These are phyloP conservation scores for Phytophthora rubi DNA, from an alignment of 352 stramenopile genomes.

Conservation along the genomic window DNA sequence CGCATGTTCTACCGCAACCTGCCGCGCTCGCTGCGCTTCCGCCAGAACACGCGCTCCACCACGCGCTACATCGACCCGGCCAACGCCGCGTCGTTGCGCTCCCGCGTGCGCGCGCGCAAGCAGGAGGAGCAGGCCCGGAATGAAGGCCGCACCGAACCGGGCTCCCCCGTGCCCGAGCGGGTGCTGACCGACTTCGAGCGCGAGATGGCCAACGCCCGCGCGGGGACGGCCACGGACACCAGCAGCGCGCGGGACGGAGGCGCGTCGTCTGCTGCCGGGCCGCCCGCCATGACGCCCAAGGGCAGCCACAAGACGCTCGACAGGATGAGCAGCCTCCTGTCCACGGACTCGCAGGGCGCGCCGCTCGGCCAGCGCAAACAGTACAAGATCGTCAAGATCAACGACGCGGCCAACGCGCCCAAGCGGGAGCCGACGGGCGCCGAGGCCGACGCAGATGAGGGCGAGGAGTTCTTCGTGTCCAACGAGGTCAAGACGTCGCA, in stretches of 20 bases:
- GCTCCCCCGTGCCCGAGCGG: slow-evolving; percentile 30
- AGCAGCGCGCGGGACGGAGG: slow-evolving; percentile 21
- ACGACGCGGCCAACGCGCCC: slow-evolving; percentile 50
- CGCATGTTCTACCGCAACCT: slow-evolving; percentile 74
- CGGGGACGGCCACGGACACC: slow-evolving; percentile 15
- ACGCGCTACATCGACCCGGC: slow-evolving; percentile 80
- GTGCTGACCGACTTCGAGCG: slow-evolving; percentile 62
- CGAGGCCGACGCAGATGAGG: slow-evolving; percentile 22
- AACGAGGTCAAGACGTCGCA: slow-evolving; percentile 89
- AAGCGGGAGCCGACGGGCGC: slow-evolving; percentile 21
- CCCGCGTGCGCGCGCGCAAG: slow-evolving; percentile 54
- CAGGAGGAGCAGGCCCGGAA: slow-evolving; percentile 58
- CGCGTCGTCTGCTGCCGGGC: neutral
- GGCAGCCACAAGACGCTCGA: slow-evolving; percentile 33
- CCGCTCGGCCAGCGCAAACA: slow-evolving; percentile 37
- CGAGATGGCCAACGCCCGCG: slow-evolving; percentile 46
- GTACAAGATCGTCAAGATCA: slow-evolving; percentile 81
- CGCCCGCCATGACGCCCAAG: slow-evolving; percentile 41
- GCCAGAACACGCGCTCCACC: slow-evolving; percentile 76
- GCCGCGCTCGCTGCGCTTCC: slow-evolving; percentile 71
- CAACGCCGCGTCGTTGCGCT: slow-evolving; percentile 68
- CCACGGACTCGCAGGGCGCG: slow-evolving; percentile 52
- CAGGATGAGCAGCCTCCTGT: slow-evolving; percentile 68
- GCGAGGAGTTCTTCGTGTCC: slow-evolving; percentile 59
- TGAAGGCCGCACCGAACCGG: slow-evolving; percentile 28